Evolutionary conservation across 2,329 filamentous ascomycete species (phyloP), one percentile per base, ranked within the genome.

Genomic region (Periconia macrospinosa): DNA sequence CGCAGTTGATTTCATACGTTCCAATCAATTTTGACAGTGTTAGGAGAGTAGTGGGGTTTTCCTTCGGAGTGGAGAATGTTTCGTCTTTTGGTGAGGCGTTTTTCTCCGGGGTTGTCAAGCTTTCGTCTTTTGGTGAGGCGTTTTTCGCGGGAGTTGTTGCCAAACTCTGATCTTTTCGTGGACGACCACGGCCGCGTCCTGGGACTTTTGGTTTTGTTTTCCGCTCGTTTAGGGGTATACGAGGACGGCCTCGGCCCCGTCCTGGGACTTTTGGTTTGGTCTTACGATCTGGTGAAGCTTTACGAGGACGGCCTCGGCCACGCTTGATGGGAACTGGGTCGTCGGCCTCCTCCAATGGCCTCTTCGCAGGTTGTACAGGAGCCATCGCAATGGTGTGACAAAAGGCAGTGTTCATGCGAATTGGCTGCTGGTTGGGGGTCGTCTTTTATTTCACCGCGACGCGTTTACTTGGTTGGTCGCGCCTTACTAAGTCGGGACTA

Each of bases 291-390:
- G 49, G n/a, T 17, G 41, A 14, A 27, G 49, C 27, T 41, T 55
- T 55, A 6, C 35, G 44, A 9, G 53, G 53, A 15, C 49, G 49
- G 19, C 49, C 53, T 14, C 53, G 41, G 14, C 49, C 49, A 35
- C 53, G 53, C 30, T 55, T 55, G 2, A 44, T 35, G 8, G 40
- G 33, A 18, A 49, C 42, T 20, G 41, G 45, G 19, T 51, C 42
- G 15, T 49, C 49, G 44, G 19, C 44, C n/a, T 47, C 45, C 41
- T 55, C 53, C n/a, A 52, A 35, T 35, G 41, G 15, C 2, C 49
- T 27, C 49, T 52, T 55, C 13, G 33, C 20, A 6, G 45, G n/a
- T 35, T 44, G 19, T 19, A 17, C 41, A 19, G 48, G 19, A 27
- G 52, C 14, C 53, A 55, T 52, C 37, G 33, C 33, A 37, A 37